These are phyloP conservation scores for Trichothecium sympodiale DNA, from an alignment of 2,329 filamentous ascomycete genomes.

Conservation along the genomic window DNA sequence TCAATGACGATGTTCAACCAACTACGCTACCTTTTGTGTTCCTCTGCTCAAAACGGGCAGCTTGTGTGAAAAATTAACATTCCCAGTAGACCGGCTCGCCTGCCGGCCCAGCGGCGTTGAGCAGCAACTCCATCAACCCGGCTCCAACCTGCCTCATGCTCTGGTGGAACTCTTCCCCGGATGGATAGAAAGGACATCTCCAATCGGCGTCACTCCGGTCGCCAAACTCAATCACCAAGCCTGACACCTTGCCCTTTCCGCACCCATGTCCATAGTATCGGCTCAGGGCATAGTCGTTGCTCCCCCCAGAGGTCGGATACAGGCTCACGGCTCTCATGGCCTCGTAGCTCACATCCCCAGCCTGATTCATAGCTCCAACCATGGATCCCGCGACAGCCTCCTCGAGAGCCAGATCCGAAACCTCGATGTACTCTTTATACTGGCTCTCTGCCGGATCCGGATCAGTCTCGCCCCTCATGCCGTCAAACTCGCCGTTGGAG, in stretches of 20 bases:
- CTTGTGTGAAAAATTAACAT: constrained; percentile 2
- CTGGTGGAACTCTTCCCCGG: constrained; percentile 25
- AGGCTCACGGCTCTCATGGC: constrained; percentile 27
- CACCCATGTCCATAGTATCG: constrained; percentile 25
- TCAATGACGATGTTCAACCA: no score
- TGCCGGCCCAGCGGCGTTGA: not conserved
- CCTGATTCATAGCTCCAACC: constrained; percentile 25
- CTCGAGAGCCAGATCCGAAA: constrained; percentile 23
- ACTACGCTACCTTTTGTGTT: no score
- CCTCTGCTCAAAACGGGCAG: no score
- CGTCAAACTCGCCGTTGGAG: constrained; percentile 38
- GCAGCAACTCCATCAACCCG: constrained; percentile 32
- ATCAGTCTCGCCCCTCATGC: constrained; percentile 34
- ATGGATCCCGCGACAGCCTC: constrained; percentile 18
- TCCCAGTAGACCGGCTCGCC: constrained; percentile 1
- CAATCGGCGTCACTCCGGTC: constrained; percentile 7
- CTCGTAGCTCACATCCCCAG: constrained; percentile 24
- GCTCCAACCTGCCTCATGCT: constrained; percentile 32
- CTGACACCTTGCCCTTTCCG: constrained; percentile 25
- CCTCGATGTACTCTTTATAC: constrained; percentile 35
- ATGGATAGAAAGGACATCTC: constrained; percentile 34
- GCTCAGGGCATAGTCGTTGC: constrained; percentile 34
- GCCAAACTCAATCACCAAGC: constrained; percentile 37
- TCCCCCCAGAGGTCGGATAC: constrained; percentile 34
- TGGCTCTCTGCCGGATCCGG: constrained; percentile 14